These are phyloP conservation scores for Cladosporium cucumerinum DNA, from an alignment of 2,329 filamentous ascomycete genomes.

Conservation along the genomic window DNA sequence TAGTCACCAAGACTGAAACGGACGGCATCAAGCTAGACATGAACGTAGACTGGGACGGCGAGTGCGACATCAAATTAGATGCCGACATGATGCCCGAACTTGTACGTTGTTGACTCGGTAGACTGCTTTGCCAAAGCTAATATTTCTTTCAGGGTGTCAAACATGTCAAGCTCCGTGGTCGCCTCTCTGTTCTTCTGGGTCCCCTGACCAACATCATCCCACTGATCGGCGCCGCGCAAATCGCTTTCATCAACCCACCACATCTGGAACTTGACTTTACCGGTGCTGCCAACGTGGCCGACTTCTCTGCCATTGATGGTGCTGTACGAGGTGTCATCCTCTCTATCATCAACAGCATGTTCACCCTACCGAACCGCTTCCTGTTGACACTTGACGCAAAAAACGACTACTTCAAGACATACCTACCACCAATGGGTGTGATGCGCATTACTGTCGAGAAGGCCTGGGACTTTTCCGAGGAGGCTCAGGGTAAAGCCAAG, in stretches of 20 bases:
- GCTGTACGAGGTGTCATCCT: conserved; percentile 46
- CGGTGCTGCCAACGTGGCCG: conserved; percentile 46
- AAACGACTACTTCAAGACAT: conserved; percentile 50
- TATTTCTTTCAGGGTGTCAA: conserved; percentile 42
- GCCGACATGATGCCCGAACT: conserved; percentile 45
- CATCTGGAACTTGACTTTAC: conserved; percentile 48
- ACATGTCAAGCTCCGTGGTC: conserved; percentile 44
- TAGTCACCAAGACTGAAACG: conserved; percentile 45
- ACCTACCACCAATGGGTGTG: conserved; percentile 43
- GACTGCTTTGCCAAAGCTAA: neutral
- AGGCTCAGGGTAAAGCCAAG: conserved; percentile 40
- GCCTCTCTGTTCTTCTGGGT: conserved; percentile 44
- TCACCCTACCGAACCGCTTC: conserved; percentile 49
- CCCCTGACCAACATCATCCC: conserved; percentile 48
- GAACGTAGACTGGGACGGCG: conserved; percentile 47
- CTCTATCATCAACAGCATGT: conserved; percentile 45
- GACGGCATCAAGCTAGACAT: conserved; percentile 50
- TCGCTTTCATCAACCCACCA: conserved; percentile 50
- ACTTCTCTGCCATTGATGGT: conserved; percentile 41
- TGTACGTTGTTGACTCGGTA: conserved; percentile 27
- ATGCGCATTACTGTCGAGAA: conserved; percentile 45
- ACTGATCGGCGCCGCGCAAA: conserved; percentile 48
- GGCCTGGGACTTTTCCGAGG: conserved; percentile 38
- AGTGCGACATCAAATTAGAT: conserved; percentile 48
- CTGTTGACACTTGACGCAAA: conserved; percentile 47